These are phyloP conservation scores for Ustilago tritici DNA, from an alignment of 1,284 basidiomycete species.

Conservation along the genomic window DNA sequence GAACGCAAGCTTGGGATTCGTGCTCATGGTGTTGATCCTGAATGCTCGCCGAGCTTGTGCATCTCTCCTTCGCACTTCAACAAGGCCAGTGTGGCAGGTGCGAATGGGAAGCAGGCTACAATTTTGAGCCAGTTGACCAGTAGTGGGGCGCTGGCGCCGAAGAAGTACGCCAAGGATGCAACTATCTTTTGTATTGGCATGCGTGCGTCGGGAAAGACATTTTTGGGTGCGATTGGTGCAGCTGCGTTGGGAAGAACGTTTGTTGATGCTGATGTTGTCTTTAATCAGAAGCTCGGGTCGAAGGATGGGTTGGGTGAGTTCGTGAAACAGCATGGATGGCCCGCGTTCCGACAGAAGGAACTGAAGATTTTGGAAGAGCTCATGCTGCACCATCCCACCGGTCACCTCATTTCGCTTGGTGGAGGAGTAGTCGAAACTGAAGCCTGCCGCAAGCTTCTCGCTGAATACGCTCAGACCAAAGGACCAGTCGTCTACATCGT, in stretches of 20 bases:
- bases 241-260: slow-evolving; percentile 80
- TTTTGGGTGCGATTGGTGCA: slow-evolving; percentile 84
- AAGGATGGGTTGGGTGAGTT: slow-evolving; percentile 77
- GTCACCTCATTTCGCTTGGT: slow-evolving; percentile 78
- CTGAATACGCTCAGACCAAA: slow-evolving; percentile 75
- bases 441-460: slow-evolving; percentile 75
- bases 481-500: slow-evolving; percentile 81
- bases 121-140: slow-evolving; percentile 27
- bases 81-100: slow-evolving; percentile 51
- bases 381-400: slow-evolving; percentile 69
- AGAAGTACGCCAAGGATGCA: slow-evolving; percentile 72
- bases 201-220: slow-evolving; percentile 96
- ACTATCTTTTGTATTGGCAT: slow-evolving; percentile 92
- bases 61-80: slow-evolving; percentile 55
- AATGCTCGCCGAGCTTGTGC: slow-evolving; percentile 50
- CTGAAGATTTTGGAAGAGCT: slow-evolving; percentile 69
- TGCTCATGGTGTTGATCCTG: slow-evolving; percentile 84
- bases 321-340: slow-evolving; percentile 82
- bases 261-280: slow-evolving; percentile 87
- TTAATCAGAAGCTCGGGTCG: slow-evolving; percentile 75
- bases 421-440: slow-evolving; percentile 93
- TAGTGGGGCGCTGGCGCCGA: slow-evolving; percentile 45
- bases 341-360: slow-evolving; percentile 77
- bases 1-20: slow-evolving; percentile 94
- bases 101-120: slow-evolving; percentile 16